Base-by-base conservation (phyloP, 2,329 filamentous ascomycete species). In the Cercospora sp. region DNA sequence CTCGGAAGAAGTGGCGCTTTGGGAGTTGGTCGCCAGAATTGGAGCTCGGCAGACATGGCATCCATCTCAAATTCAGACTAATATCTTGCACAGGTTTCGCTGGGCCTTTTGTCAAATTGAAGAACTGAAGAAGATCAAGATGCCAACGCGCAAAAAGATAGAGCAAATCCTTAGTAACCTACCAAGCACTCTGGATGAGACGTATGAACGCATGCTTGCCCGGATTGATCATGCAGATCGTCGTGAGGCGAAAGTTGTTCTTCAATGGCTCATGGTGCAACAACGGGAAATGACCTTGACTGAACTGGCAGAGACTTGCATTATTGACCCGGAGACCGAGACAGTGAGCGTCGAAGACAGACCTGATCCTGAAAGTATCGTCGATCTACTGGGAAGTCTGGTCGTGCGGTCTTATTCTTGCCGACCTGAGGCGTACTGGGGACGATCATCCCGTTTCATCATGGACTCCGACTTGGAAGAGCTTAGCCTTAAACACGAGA, bases 91-190 rank as follows among this genome's bases (percentile, higher is more conserved):
- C 30, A 75, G 73, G 73, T 75, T 73, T 30, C 64, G 73, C 23
- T 75, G 73, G 73, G 73, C 69, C 12, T 69, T 65, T 31, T 73
- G 70, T 16, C 73, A 75, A 67, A 61, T 75, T 18, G 66, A 73
- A 16, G 70, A 66, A 59, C 63, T 75, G 3, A 69, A 68, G 58
- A 68, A 57, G 33, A 60, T 69, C 20, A 65, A 65, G 23, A 60
- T 62, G 18, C 26, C 53, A 16, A 66, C 60, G 12, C 61, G 65
- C 1, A 65, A 63, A 33, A 65, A 68, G 16, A 66, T 73, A 4
- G 55, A 57, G 16, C 12, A 64, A 3, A 58, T 33, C 13, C 59
- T 75, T 2, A 26, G 28, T 3, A 45, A 42, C 9, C 64, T 74
- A 13, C 73, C 73, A 5, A 12, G 13, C 12, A 68, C 58, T 5